A percentile compares a stretch with the other conserved stretches of the same genome.
phyloP scores from a whole-genome alignment of 1,139 yeast species.

The Kluyveromyces sp. region DNA sequence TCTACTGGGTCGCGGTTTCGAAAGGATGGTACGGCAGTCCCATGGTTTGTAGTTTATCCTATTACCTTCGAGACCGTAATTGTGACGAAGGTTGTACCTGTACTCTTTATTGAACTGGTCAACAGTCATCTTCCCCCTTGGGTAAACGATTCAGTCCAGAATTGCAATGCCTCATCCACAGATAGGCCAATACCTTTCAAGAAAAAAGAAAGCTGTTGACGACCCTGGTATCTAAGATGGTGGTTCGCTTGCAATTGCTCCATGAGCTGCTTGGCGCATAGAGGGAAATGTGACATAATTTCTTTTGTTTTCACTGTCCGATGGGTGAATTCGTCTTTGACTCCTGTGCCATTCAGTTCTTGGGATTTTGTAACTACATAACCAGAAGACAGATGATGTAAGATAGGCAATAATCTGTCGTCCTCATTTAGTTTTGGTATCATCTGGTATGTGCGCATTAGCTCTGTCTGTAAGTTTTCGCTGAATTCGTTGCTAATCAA shows the following conservation, averaged over 20 bases:
- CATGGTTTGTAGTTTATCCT: slow-evolving; percentile 78
- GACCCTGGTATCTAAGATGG: slow-evolving; percentile 74
- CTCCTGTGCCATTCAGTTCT: slow-evolving; percentile 31
- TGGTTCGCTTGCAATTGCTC: slow-evolving; percentile 48
- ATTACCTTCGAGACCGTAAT: slow-evolving; percentile 87
- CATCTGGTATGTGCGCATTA: slow-evolving; percentile 65
- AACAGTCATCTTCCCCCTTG: slow-evolving; percentile 42
- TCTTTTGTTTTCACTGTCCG: slow-evolving; percentile 49
- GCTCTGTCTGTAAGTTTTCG: slow-evolving; percentile 42
- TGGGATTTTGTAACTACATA: slow-evolving; percentile 52
- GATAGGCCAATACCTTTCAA: slow-evolving; percentile 82
- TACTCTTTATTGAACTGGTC: slow-evolving; percentile 86
- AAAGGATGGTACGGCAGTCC: slow-evolving; percentile 72
- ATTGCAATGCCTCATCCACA: slow-evolving; percentile 79
- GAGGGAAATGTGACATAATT: slow-evolving; percentile 63
- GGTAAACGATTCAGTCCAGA: slow-evolving; percentile 75
- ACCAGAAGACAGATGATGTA: slow-evolving; percentile 70
- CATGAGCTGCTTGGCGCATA: slow-evolving; percentile 72
- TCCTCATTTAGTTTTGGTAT: slow-evolving; percentile 87
- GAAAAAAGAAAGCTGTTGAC: slow-evolving; percentile 80
- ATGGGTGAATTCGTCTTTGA: slow-evolving; percentile 45
- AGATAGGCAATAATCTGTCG: slow-evolving; percentile 75
- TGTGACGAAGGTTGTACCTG: slow-evolving; percentile 77
- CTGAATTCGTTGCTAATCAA: slow-evolving; percentile 62
- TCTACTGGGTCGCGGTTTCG: slow-evolving; percentile 63